Evolutionary conservation across 2,329 filamentous ascomycete genomes (phyloP).

Genomic region (Fusarium oxysporum): DNA sequence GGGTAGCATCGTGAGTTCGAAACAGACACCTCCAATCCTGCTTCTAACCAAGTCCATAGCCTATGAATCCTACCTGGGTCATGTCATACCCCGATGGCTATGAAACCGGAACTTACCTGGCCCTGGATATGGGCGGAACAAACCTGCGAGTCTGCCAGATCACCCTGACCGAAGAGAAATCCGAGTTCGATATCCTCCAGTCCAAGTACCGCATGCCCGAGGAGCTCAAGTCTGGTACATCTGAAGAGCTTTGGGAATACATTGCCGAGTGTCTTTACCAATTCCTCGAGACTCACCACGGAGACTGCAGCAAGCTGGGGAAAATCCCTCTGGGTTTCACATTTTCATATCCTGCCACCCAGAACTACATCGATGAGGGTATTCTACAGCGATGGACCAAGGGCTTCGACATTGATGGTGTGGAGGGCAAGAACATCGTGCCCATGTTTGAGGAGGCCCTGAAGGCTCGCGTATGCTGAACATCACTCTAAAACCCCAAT

Average conservation of each 20-base stretch:
- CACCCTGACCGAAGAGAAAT: conserved; percentile 85
- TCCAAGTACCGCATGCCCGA: conserved; percentile 96
- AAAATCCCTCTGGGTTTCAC: conserved; percentile 89
- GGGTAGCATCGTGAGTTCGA: conserved; percentile 85
- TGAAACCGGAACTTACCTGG: conserved; percentile 88
- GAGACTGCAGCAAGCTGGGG: conserved; percentile 69
- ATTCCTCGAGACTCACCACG: conserved; percentile 88
- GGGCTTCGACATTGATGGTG: conserved; percentile 92
- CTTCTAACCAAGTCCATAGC: conserved; percentile 63
- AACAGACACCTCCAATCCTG: not conserved
- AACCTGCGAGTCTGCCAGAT: conserved; percentile 96
- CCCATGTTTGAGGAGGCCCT: conserved; percentile 87
- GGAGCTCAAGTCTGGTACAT: conserved; percentile 85
- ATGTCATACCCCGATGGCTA: conserved; percentile 88
- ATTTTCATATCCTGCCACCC: conserved; percentile 94
- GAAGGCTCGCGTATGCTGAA: conserved; percentile 60
- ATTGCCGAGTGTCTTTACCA: conserved; percentile 92
- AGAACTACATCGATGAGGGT: conserved; percentile 93
- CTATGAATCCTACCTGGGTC: conserved; percentile 98
- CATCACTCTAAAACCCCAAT: not conserved
- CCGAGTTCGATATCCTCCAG: conserved; percentile 93
- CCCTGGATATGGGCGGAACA: conserved; percentile 95
- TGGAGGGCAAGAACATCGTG: conserved; percentile 91
- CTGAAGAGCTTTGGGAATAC: conserved; percentile 93
- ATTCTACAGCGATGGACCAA: conserved; percentile 97